A percentile compares a stretch with the other conserved stretches of the same genome.
Evolutionary conservation across 352 stramenopile species (phyloP).

Genomic region (Phytophthora megakarya): DNA sequence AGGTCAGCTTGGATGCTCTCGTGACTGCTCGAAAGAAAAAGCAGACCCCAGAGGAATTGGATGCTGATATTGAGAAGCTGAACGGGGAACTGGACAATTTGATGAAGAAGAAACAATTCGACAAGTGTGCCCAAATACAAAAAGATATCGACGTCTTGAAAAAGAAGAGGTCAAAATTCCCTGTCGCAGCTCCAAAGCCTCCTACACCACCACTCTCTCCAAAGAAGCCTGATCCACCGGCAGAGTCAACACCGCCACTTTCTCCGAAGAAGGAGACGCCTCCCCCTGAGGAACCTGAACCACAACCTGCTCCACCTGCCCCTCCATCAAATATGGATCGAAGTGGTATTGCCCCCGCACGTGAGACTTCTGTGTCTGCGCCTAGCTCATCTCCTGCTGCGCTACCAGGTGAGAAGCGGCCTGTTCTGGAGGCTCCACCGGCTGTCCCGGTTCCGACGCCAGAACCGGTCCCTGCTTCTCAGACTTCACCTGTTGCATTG

Average conservation of each 20-base stretch:
- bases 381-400: slow-evolving; percentile 57
- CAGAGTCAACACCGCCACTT: slow-evolving; percentile 27
- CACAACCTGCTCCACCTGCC: slow-evolving; percentile 21
- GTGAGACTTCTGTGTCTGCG: slow-evolving; percentile 23
- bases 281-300: slow-evolving; percentile 17
- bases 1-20: slow-evolving; percentile 70
- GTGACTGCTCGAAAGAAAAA: slow-evolving; percentile 85
- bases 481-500: slow-evolving; percentile 21
- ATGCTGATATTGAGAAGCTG: slow-evolving; percentile 76
- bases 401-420: slow-evolving; percentile 40
- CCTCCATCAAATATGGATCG: slow-evolving; percentile 44
- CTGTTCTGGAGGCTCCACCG: slow-evolving; percentile 6
- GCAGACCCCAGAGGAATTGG: slow-evolving; percentile 82
- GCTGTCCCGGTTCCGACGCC: slow-evolving; percentile 2
- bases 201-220: slow-evolving; percentile 38
- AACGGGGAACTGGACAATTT: slow-evolving; percentile 65
- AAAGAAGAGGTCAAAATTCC: slow-evolving; percentile 67
- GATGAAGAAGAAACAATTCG: slow-evolving; percentile 87
- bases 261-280: slow-evolving; percentile 33
- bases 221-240: slow-evolving; percentile 40
- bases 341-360: slow-evolving; percentile 24
- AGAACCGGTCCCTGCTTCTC: slow-evolving; percentile 1
- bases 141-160: slow-evolving; percentile 85
- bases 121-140: slow-evolving; percentile 87
- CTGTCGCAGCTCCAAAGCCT: slow-evolving; percentile 34